Evolutionary conservation across 2,329 filamentous ascomycete genomes (phyloP).

Genomic region (Hymenoscyphus linearis): DNA sequence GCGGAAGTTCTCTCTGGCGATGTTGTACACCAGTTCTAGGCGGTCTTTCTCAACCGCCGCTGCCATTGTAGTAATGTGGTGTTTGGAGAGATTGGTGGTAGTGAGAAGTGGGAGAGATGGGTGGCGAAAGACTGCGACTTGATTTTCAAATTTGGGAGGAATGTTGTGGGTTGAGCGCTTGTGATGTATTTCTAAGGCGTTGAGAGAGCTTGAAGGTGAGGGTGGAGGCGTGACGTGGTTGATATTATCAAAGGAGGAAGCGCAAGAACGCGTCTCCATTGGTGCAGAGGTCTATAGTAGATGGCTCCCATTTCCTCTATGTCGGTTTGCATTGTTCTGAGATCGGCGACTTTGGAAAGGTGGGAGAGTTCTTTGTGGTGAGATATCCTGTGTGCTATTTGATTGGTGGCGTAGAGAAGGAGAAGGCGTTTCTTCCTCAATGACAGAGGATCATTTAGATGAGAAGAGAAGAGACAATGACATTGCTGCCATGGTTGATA

Average conservation of each 20-base stretch:
- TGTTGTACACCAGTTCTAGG: conserved; percentile 15
- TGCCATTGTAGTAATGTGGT: background rate
- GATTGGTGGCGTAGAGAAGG: background rate
- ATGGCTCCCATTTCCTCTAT: background rate
- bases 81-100: background rate
- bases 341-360: background rate
- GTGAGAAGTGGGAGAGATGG: background rate
- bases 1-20: conserved; percentile 12
- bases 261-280: background rate
- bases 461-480: background rate
- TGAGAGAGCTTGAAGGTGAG: background rate
- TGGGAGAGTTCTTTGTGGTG: background rate
- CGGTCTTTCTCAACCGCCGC: background rate
- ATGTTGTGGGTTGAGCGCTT: background rate
- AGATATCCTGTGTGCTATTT: background rate
- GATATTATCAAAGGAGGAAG: background rate
- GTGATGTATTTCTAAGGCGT: background rate
- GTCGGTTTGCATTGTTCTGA: background rate
- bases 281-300: background rate
- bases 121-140: background rate
- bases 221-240: background rate
- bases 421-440: background rate
- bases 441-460: background rate
- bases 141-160: background rate
- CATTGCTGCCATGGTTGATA: too few relatives aligned